Evolutionary conservation across 148 eudicot species (phyloP), one percentile per base, ranked within the genome.

Genomic region (Rhododendron ovatum): DNA sequence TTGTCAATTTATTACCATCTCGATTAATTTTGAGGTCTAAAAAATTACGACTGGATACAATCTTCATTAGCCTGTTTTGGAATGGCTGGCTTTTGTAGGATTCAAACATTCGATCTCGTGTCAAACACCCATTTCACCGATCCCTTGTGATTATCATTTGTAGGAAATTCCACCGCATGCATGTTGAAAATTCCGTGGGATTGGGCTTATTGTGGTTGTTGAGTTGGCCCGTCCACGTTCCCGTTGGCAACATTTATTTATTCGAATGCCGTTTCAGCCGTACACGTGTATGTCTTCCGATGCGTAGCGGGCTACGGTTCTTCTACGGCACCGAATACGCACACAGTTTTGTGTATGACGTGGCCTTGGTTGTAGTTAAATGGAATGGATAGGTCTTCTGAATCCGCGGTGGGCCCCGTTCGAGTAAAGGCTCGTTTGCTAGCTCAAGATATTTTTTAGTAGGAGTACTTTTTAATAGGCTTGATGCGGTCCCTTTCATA

Each of bases 221-320:
- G 85, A 90, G 86, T 88, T 83, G 90, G 91, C 91, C 89, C 89
- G 51, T 12, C 20, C 81, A 61, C 8, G 30, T 7, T 83, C 50
- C 51, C 80, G 87, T 20, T 63, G 88, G 88, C 86, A 82, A 57
- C 59, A 57, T 78, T 81, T 39, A 3, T 57, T 59, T 81, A 86
- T 89, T 85, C 86, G 30, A 28, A n/a, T 18, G 10, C 71, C 41
- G 20, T 74, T 37, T 55, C 24, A 5, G 13, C 77, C 86, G 89
- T 86, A 89, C 90, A 91, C 91, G 91, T 91, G 91, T 83, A 39
- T 18, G 51, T 88, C 84, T 85, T 81, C 81, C 84, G 57, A 89
- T 90, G 88, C 81, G 90, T 76, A 78, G 78, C 51, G 82, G 55
- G 81, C 81, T 35, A 43, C 76, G 76, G 76, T 28, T 30, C 5